Base-by-base conservation (phyloP, 2,329 filamentous ascomycete genomes). In the Cladorrhinum sp. region DNA sequence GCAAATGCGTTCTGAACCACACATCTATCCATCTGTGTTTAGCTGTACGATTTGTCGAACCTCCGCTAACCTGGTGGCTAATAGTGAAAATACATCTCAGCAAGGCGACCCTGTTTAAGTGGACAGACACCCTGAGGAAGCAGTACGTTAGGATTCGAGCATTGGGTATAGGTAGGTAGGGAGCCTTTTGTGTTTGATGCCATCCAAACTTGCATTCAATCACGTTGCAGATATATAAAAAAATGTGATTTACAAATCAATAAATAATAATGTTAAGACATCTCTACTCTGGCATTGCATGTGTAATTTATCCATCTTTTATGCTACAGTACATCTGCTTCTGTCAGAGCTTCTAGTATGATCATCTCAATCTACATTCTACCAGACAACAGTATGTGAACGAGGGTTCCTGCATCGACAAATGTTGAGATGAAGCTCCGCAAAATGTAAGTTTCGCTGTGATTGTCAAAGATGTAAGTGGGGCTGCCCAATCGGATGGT, bases 1-100 rank as follows among this genome's bases (percentile, higher is more conserved):
- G 73, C 81, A 79, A 82, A 87, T 87, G 87, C 87, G 74, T 81
- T 89, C 88, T 91, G 88, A n/a, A 90, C 60, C 55, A 61, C 52
- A 55, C 20, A n/a, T 24, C 12, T 49, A 57, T 21, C 12, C 24
- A 14, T 14, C 24, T 23, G 46, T 51, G 12, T 33, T 48, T 53
- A 10, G 26, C 53, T 57, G 20, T 51, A 60, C 16, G 5, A 55
- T 21, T 3, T 21, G 30, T 18, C 12, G 20, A 39, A 39, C 3
- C 46, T 39, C 58, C 7, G 58, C 62, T 64, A 51, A 65, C 53
- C 3, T 46, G 33, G 21, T 52, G 23, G 23, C 42, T 2, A 39
- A 54, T 21, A 54, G 52, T 54, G 52, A 21, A 33, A 6, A 36
- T 6, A 8, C 9, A 21, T 12, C 52, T 16, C 33, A 36, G 14